A percentile compares a stretch with the other conserved stretches of the same genome.
Evolutionary conservation across 2,329 filamentous ascomycete genomes (phyloP).

Genomic region (Arthrobotrys pseudoclavata): DNA sequence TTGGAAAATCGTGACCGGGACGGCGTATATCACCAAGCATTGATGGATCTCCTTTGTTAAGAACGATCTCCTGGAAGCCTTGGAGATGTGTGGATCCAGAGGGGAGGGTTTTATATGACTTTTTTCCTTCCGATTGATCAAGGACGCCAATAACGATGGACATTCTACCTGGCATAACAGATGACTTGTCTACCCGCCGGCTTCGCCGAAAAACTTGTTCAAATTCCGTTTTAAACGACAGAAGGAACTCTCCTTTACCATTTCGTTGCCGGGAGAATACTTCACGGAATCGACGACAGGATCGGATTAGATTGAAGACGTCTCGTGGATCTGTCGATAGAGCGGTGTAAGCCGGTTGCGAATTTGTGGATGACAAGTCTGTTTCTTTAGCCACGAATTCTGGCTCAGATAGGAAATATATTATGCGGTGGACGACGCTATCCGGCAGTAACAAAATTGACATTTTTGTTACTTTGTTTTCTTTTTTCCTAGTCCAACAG

Average conservation of each 20-base stretch:
- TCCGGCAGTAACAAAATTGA: slow-evolving; percentile 57
- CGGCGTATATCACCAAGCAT: slow-evolving; percentile 60
- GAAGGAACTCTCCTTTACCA: slow-evolving; percentile 50
- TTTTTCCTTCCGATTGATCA: slow-evolving; percentile 59
- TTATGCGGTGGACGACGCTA: slow-evolving; percentile 54
- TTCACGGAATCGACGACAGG: slow-evolving; percentile 58
- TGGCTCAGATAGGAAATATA: slow-evolving; percentile 58
- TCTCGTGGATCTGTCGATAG: slow-evolving; percentile 56
- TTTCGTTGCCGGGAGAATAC: slow-evolving; percentile 36
- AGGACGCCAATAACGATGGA: slow-evolving; percentile 60
- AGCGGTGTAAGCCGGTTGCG: slow-evolving; percentile 56
- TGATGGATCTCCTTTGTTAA: slow-evolving; percentile 58
- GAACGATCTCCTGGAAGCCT: slow-evolving; percentile 58
- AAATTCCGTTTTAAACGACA: slow-evolving; percentile 57
- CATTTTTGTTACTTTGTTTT: slow-evolving; percentile 51
- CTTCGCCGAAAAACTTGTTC: slow-evolving; percentile 59
- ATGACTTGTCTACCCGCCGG: slow-evolving; percentile 58
- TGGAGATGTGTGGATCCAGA: slow-evolving; percentile 56
- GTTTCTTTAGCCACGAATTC: slow-evolving; percentile 54
- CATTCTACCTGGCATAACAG: slow-evolving; percentile 60
- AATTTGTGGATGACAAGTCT: slow-evolving; percentile 45
- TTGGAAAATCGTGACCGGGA: slow-evolving; percentile 53
- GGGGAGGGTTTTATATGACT: slow-evolving; percentile 59
- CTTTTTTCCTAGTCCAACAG: slow-evolving; percentile 24
- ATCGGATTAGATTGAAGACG: slow-evolving; percentile 57